Conservation (phyloP, 768 basidiomycete genomes). For the Rickenella mellea region DNA sequence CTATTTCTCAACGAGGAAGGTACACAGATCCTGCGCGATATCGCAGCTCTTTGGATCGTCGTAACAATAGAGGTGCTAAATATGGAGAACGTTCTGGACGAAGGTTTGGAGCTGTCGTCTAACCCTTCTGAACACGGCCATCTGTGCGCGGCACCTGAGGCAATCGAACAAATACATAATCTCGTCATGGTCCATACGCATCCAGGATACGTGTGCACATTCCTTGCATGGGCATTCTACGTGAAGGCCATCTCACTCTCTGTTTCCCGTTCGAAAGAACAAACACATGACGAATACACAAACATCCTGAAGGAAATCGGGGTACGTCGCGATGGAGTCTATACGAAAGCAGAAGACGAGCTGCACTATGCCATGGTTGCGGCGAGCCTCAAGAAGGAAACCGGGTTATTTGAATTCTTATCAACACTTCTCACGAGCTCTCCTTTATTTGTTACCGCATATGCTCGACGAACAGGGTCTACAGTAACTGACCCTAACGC, state of each 20-base stretch:
- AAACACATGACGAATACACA: slow-evolving; percentile 11
- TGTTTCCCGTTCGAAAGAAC: neutral
- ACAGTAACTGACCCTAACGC: slow-evolving; percentile 68
- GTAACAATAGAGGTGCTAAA: slow-evolving; percentile 74
- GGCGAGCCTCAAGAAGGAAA: slow-evolving; percentile 46
- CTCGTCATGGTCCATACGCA: slow-evolving; percentile 49
- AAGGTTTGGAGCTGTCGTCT: slow-evolving; percentile 40
- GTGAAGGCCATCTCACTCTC: slow-evolving; percentile 8
- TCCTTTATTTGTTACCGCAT: slow-evolving; percentile 66
- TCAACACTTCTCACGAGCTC: slow-evolving; percentile 53
- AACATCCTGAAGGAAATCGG: slow-evolving; percentile 11
- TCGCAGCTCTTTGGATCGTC: slow-evolving; percentile 67
- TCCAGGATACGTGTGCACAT: slow-evolving; percentile 60
- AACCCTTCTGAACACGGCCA: slow-evolving; percentile 37
- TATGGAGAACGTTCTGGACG: slow-evolving; percentile 58
- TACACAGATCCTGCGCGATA: slow-evolving; percentile 52
- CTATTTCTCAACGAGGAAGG: slow-evolving; percentile 73
- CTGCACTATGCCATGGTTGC: slow-evolving; percentile 48
- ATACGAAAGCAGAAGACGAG: slow-evolving; percentile 45
- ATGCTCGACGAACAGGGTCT: slow-evolving; percentile 61
- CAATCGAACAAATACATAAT: slow-evolving; percentile 59
- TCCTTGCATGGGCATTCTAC: slow-evolving; percentile 80
- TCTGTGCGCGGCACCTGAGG: slow-evolving; percentile 53
- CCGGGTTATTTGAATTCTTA: slow-evolving; percentile 51
- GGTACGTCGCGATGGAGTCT: slow-evolving; percentile 14